Percentiles rank a stretch among this genome's conserved stretches.
Conservation (phyloP, 768 basidiomycete species). For the Lanmaoa pseudosensibilis region DNA sequence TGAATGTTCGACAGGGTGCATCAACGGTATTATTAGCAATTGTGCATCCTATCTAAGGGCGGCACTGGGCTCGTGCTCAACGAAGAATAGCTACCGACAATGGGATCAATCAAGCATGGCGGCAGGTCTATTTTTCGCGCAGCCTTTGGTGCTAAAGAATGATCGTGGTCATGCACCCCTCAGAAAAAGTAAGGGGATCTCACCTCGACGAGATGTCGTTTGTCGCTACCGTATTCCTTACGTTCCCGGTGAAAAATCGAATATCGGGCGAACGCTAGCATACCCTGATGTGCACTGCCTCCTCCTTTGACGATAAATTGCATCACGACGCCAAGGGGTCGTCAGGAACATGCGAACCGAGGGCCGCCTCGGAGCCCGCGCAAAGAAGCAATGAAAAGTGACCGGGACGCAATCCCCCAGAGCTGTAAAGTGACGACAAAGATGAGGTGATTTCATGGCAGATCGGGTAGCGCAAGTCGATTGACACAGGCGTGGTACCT, state of each 20-base stretch:
- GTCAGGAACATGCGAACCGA: slow-evolving; percentile 25
- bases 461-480: slow-evolving; percentile 7
- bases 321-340: slow-evolving; percentile 26
- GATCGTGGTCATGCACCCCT: background rate
- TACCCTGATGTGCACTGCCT: slow-evolving; percentile 21
- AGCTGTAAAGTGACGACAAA: slow-evolving; percentile 12
- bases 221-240: slow-evolving; percentile 9
- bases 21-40: slow-evolving; percentile 15
- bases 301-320: slow-evolving; percentile 18
- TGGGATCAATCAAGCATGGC: background rate
- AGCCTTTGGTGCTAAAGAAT: background rate
- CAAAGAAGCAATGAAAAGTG: slow-evolving; percentile 14
- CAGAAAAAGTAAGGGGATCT: background rate
- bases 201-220: background rate
- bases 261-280: background rate
- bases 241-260: slow-evolving; percentile 4
- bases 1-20: slow-evolving; percentile 3
- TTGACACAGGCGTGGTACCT: slow-evolving; percentile 17
- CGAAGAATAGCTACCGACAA: background rate
- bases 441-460: slow-evolving; percentile 27
- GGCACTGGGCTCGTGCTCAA: background rate
- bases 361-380: slow-evolving; percentile 35
- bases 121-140: background rate
- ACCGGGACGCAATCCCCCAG: background rate
- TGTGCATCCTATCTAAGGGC: slow-evolving; percentile 9